These are phyloP conservation scores for Oryza australiensis DNA, from an alignment of 176 grass and related monocot genomes.

Conservation along the genomic window DNA sequence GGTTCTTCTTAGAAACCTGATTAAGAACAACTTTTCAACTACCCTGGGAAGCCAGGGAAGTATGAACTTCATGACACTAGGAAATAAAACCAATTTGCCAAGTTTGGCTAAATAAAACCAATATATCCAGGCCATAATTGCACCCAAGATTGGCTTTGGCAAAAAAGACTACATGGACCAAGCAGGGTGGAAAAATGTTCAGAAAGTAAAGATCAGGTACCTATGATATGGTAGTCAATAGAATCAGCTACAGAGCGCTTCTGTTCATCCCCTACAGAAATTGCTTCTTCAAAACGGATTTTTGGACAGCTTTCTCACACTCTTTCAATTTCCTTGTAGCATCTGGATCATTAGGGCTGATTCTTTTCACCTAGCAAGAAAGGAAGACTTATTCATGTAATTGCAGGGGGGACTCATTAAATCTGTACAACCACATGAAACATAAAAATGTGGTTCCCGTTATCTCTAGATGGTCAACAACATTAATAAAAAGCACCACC, in stretches of 20 bases:
- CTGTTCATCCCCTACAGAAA: constrained; percentile 57
- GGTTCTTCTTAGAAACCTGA: neutral
- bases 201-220: constrained; percentile 42
- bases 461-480: neutral
- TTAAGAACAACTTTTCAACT: neutral
- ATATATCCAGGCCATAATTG: neutral
- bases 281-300: constrained; percentile 87
- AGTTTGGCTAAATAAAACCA: neutral
- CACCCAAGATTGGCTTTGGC: neutral
- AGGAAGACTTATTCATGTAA: neutral
- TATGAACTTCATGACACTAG: neutral
- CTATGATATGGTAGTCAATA: constrained; percentile 74
- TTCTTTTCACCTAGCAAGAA: constrained; percentile 76
- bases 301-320: constrained; percentile 93
- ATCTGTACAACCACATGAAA: neutral
- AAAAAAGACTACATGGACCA: neutral
- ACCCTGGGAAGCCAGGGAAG: neutral
- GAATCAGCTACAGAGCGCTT: constrained; percentile 54
- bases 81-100: neutral
- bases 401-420: neutral
- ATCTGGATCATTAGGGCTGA: constrained; percentile 80
- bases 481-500: neutral
- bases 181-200: neutral
- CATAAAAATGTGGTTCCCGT: neutral
- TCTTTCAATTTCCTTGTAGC: constrained; percentile 91